Evolutionary conservation across 1,284 basidiomycete genomes (phyloP).

Genomic region (Pyrrhoderma lamaoense): DNA sequence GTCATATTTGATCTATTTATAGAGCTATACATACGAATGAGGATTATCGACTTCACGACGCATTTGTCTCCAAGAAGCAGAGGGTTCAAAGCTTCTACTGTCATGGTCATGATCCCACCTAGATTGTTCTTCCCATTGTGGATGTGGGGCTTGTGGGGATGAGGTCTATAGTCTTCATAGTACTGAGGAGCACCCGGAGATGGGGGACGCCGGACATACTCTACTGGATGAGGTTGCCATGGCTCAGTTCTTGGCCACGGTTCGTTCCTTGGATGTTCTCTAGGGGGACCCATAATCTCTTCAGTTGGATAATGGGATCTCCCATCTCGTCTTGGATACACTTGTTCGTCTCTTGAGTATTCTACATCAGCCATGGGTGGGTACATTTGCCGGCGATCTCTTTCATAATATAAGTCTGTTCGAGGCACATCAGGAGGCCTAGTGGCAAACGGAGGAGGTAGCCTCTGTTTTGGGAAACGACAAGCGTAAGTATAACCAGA

Average conservation of each 20-base stretch:
- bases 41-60: conserved; percentile 29
- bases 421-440: not conserved
- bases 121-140: conserved; percentile 30
- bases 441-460: too few relatives aligned
- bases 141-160: not conserved
- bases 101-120: conserved; percentile 30
- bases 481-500: too few relatives aligned
- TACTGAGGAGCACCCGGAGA: conserved; percentile 29
- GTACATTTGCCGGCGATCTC: conserved; percentile 6
- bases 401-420: conserved; percentile 8
- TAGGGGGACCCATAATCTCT: too few relatives aligned
- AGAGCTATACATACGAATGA: conserved; percentile 19
- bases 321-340: conserved; percentile 4
- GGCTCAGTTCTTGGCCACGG: not conserved
- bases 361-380: conserved; percentile 4
- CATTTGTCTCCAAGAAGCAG: conserved; percentile 59
- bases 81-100: conserved; percentile 47
- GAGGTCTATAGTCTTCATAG: conserved; percentile 25
- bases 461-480: too few relatives aligned
- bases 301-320: conserved; percentile 5
- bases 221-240: conserved; percentile 4
- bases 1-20: conserved; percentile 11
- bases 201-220: conserved; percentile 19
- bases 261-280: not conserved
- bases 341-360: conserved; percentile 6